Evolutionary conservation across 495 filamentous ascomycete genomes (phyloP), one percentile per base, ranked within the genome.

Genomic region (Xylaria grammica): DNA sequence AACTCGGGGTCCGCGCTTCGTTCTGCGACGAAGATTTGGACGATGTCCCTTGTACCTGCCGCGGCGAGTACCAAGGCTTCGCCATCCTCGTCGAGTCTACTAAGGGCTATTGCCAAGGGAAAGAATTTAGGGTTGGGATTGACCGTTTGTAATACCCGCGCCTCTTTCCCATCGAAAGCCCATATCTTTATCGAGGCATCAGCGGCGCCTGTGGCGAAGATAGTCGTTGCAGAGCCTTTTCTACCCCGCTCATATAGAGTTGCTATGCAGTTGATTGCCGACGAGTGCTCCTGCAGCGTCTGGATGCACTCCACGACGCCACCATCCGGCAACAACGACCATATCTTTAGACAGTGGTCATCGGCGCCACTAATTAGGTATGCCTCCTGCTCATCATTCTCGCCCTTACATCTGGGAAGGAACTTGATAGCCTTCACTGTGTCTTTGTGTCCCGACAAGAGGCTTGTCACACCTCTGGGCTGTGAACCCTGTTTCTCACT

Each of bases 401-500:
- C 79, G 20, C 72, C 76, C 11, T 81, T 76, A 60, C 78, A 73
- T 70, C 79, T 71, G 9, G 84, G 85, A 58, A 93, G 84, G 72
- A 97, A 96, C 70, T 86, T 90, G 57, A 97, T 88, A 53, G 85
- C 93, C 72, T 90, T 94, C 62, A 99, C 93, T 63, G 83, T 86
- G 67, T 91, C 90, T 27, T 82, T 86, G 73, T 99, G 95, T 20
- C 93, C 93, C 30, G 85, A 82, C n/a, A 99, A 83, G 7, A 97
- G 82, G 7, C 78, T 75, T 34, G 81, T 83, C 11, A 96, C 82
- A 17, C 94, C 93, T 36, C 74, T 71, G 5, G 77, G 74, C 24
- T 75, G 65, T 45, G 88, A 80, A 79, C 90, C 69, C 76, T 79
- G 56, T 42, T 38, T 11, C 15, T 63, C 17, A 26, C 22, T 40